Percentiles rank a stretch among this genome's conserved stretches.
Evolutionary conservation across 257 asterid species (phyloP).

Genomic region (Solanum rostratum): DNA sequence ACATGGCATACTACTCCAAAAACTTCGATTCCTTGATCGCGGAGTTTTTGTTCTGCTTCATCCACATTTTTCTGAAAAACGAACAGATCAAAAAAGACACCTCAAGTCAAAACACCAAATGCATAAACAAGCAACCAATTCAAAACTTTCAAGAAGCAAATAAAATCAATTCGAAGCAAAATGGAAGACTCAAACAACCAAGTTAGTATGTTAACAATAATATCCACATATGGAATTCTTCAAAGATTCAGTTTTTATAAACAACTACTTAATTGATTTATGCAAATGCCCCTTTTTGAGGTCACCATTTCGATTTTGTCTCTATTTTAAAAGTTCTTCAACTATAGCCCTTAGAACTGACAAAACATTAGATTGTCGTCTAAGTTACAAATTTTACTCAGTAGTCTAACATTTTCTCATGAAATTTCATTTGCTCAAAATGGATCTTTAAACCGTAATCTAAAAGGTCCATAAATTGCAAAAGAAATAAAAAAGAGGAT

Average conservation of each 20-base stretch:
- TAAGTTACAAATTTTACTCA: background rate
- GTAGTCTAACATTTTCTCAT: background rate
- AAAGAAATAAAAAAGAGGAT: background rate
- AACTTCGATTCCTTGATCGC: constrained; percentile 47
- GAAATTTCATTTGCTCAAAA: background rate
- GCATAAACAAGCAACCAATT: background rate
- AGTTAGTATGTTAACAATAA: background rate
- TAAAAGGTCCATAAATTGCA: background rate
- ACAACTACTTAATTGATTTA: background rate
- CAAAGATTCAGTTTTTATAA: background rate
- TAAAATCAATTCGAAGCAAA: background rate
- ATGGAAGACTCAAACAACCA: background rate
- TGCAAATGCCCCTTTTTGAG: background rate
- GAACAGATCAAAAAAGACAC: background rate
- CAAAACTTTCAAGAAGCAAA: background rate
- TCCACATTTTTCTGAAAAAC: constrained; percentile 74
- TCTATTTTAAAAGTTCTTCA: background rate
- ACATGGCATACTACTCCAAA: constrained; percentile 80
- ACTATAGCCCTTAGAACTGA: too few relatives aligned
- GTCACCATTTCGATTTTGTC: background rate
- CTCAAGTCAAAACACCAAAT: background rate
- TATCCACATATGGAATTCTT: background rate
- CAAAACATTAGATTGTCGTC: background rate
- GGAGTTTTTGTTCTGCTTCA: constrained; percentile 64
- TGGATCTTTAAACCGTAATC: background rate